Percentiles rank a stretch among this genome's conserved stretches.
These are phyloP conservation scores for Tulasnella sp. DNA, from an alignment of 768 basidiomycete species.

Conservation along the genomic window DNA sequence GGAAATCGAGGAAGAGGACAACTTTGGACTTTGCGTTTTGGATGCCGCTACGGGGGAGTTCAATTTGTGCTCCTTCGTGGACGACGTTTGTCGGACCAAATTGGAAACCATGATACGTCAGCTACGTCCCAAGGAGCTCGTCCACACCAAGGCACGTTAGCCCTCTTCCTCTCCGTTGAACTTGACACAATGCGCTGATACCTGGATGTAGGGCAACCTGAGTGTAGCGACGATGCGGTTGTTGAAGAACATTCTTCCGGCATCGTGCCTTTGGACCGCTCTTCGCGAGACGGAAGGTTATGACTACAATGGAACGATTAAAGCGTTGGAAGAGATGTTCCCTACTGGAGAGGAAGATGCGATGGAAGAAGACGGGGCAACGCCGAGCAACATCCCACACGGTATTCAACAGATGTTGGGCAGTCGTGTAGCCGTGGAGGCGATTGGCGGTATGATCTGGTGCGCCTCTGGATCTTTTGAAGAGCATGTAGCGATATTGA, in stretches of 20 bases:
- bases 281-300: conserved; percentile 77
- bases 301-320: conserved; percentile 54
- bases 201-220: conserved; percentile 56
- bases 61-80: conserved; percentile 77
- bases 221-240: conserved; percentile 73
- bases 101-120: conserved; percentile 90
- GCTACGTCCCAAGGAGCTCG: conserved; percentile 79
- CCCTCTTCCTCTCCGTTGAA: neutral
- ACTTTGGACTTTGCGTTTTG: conserved; percentile 83
- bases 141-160: conserved; percentile 67
- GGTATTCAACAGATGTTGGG: conserved; percentile 64
- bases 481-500: neutral
- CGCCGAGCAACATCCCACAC: conserved; percentile 39
- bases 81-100: conserved; percentile 85
- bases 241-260: conserved; percentile 68
- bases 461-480: conserved; percentile 24
- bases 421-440: conserved; percentile 59
- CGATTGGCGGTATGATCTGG: conserved; percentile 89
- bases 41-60: conserved; percentile 96
- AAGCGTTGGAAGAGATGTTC: conserved; percentile 58
- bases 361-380: conserved; percentile 34
- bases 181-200: conserved; percentile 14
- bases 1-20: conserved; percentile 32
- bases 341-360: conserved; percentile 32
- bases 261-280: conserved; percentile 78